Conservation (phyloP, 495 filamentous ascomycete genomes). For the Clavariopsis aquatica region DNA sequence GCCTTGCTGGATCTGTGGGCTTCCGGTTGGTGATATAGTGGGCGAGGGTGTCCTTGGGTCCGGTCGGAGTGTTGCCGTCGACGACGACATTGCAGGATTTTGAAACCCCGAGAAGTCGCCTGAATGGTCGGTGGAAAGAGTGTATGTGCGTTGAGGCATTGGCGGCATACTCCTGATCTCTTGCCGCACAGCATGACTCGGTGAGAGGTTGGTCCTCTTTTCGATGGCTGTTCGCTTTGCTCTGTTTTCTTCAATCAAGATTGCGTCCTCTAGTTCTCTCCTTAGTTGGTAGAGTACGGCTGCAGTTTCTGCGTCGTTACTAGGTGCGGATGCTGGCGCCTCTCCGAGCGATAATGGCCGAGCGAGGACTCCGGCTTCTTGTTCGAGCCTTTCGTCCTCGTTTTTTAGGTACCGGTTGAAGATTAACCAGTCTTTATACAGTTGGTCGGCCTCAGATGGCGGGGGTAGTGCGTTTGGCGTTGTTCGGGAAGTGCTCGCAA, state of each 20-base stretch:
- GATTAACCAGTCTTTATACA: constrained; percentile 29
- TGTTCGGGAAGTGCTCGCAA: constrained; percentile 9
- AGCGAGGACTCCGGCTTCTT: constrained; percentile 1
- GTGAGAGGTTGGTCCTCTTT: constrained; percentile 23
- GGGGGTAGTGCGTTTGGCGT: constrained; percentile 16
- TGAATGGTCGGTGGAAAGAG: constrained; percentile 20
- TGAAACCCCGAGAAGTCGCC: constrained; percentile 15
- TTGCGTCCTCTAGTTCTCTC: constrained; percentile 29
- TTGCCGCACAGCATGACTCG: constrained; percentile 22
- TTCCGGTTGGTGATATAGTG: constrained; percentile 5
- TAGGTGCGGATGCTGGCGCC: constrained; percentile 3
- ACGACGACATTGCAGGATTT: constrained; percentile 5
- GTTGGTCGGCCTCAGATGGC: constrained; percentile 28
- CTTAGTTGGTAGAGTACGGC: constrained; percentile 25
- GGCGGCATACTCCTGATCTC: constrained; percentile 23
- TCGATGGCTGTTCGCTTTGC: constrained; percentile 23
- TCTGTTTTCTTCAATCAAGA: constrained; percentile 28
- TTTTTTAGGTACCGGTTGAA: constrained; percentile 26
- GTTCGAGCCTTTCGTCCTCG: constrained; percentile 22
- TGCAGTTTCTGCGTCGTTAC: constrained; percentile 17
- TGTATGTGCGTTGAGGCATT: constrained; percentile 22
- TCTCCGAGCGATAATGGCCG: constrained; percentile 23
- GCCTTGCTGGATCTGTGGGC: constrained; percentile 16
- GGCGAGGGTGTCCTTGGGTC: neutral
- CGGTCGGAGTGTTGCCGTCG: constrained; percentile 14